Conservation (phyloP, 1,284 basidiomycete species). For the Pseudozyma hubeiensis region DNA sequence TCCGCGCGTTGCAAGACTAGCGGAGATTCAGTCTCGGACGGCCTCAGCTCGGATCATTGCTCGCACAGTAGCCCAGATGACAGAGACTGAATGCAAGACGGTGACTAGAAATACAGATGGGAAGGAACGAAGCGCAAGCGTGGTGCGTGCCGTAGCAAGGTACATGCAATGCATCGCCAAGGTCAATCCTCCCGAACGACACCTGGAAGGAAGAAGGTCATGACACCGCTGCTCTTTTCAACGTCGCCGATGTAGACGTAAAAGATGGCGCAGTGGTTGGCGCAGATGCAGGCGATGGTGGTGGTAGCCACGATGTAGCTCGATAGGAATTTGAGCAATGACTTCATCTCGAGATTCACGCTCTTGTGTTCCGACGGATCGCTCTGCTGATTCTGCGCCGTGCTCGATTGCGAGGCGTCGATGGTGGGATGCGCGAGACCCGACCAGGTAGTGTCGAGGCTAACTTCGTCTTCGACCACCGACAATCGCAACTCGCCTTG, state of each 20-base stretch:
- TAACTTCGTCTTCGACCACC: constrained; percentile 51
- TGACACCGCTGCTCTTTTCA: constrained; percentile 53
- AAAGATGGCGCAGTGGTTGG: constrained; percentile 67
- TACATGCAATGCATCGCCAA: constrained; percentile 16
- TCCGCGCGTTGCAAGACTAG: constrained; percentile 77
- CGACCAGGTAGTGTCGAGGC: constrained; percentile 66
- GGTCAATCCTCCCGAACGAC: constrained; percentile 47
- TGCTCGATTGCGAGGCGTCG: constrained; percentile 36
- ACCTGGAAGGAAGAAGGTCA: constrained; percentile 59
- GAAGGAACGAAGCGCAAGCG: not conserved
- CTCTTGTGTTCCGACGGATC: constrained; percentile 41
- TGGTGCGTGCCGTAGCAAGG: constrained; percentile 4
- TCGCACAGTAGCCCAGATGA: not conserved
- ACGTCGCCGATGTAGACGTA: constrained; percentile 68
- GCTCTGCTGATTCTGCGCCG: constrained; percentile 26
- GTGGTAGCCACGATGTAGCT: constrained; percentile 62
- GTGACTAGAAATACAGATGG: constrained; percentile 11
- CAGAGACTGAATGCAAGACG: not conserved
- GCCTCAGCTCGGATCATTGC: not conserved
- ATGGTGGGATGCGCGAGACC: constrained; percentile 57
- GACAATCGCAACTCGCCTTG: constrained; percentile 52
- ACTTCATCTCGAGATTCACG: constrained; percentile 65
- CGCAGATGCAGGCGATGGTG: constrained; percentile 67
- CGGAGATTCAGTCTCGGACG: no score
- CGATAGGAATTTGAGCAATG: constrained; percentile 64